phyloP scores from a whole-genome alignment of 176 grass and related monocot genomes.

The Elymus sibiricus region DNA sequence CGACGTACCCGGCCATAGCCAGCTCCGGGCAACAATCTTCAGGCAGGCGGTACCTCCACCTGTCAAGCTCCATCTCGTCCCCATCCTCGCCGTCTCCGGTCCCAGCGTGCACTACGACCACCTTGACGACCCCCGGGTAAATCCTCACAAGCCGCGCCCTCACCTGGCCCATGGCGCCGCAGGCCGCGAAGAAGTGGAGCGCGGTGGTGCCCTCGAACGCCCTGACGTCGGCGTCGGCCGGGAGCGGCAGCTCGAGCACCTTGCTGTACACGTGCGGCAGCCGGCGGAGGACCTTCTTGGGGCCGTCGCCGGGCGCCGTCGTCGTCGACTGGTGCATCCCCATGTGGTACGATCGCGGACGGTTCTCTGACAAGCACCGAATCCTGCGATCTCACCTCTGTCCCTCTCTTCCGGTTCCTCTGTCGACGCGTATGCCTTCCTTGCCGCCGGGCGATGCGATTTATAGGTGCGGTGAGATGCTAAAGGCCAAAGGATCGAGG shows the following conservation, averaged over 20 bases:
- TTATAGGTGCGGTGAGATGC: conserved; percentile 23
- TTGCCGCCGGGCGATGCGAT: neutral
- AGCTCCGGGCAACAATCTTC: conserved; percentile 44
- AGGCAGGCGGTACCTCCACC: conserved; percentile 73
- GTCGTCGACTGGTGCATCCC: conserved; percentile 36
- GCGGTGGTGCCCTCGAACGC: conserved; percentile 49
- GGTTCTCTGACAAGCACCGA: neutral
- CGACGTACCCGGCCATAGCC: conserved; percentile 46
- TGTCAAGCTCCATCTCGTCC: conserved; percentile 49
- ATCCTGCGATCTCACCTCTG: neutral
- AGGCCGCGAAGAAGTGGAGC: conserved; percentile 54
- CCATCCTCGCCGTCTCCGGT: neutral
- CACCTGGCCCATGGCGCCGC: conserved; percentile 17
- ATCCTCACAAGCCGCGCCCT: conserved; percentile 50
- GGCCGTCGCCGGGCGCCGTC: neutral
- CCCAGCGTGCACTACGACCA: conserved; percentile 53
- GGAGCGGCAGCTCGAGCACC: conserved; percentile 82
- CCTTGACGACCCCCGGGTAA: conserved; percentile 62
- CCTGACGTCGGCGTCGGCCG: conserved; percentile 62
- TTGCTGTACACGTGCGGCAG: conserved; percentile 85
- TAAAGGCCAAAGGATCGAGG: neutral
- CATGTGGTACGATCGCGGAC: conserved; percentile 26
- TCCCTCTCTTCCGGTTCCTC: neutral
- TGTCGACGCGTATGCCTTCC: neutral
- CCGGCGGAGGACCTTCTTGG: conserved; percentile 59